Percentiles rank a stretch among this genome's conserved stretches.
phyloP scores from a whole-genome alignment of 495 filamentous ascomycete species.

The Baudoinia panamericana region DNA sequence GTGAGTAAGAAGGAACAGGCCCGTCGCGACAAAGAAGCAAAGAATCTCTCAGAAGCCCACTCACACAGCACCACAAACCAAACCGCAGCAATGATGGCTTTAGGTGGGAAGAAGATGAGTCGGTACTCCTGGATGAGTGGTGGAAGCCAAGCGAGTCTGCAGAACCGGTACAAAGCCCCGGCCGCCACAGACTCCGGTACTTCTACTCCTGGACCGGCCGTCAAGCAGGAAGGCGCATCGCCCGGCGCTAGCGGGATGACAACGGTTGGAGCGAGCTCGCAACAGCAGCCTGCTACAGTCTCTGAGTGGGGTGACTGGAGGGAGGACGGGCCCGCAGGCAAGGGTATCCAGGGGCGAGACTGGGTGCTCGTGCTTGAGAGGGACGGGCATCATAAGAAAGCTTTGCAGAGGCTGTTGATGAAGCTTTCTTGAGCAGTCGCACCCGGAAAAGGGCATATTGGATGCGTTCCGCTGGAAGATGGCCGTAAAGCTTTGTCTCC shows the following conservation, averaged over 20 bases:
- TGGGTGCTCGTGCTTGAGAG: slow-evolving; percentile 51
- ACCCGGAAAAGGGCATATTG: no score
- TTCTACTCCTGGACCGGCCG: no score
- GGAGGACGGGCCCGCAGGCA: slow-evolving; percentile 47
- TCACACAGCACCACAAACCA: slow-evolving; percentile 25
- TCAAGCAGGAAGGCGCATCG: no score
- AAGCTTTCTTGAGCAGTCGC: no score
- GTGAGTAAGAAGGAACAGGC: slow-evolving; percentile 43
- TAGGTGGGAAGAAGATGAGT: slow-evolving; percentile 25
- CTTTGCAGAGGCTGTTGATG: slow-evolving; percentile 41
- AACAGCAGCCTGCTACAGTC: slow-evolving; percentile 4
- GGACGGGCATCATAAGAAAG: slow-evolving; percentile 42
- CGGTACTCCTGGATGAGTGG: slow-evolving; percentile 30
- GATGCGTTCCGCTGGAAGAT: no score
- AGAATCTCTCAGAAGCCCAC: slow-evolving; percentile 21
- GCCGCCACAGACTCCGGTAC: not conserved
- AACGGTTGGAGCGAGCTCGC: not conserved
- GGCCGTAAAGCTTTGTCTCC: no score
- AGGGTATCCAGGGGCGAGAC: slow-evolving; percentile 57
- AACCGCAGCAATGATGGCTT: slow-evolving; percentile 26
- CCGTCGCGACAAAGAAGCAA: slow-evolving; percentile 37
- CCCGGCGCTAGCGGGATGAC: slow-evolving; percentile 1
- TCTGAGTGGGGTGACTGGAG: slow-evolving; percentile 42
- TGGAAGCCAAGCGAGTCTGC: slow-evolving; percentile 5
- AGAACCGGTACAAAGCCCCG: slow-evolving; percentile 11